Base-by-base conservation (phyloP, 78 protist species). In the Trichosphaerium sp. region DNA sequence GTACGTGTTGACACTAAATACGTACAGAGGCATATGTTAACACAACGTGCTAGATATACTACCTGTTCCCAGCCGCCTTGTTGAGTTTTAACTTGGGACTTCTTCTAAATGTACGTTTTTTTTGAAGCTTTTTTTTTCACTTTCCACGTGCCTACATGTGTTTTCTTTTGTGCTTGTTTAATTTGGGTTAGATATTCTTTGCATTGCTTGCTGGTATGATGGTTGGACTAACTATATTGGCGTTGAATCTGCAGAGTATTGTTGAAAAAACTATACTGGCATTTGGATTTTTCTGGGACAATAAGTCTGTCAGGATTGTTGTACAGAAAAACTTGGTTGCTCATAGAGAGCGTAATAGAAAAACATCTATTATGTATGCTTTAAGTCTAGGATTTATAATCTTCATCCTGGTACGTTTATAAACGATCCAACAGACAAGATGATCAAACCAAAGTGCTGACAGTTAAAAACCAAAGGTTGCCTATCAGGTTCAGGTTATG, bases 321-420 rank as follows among this genome's bases (percentile, higher is more conserved):
- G 61, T 92, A 4, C 7, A 56, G 41, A 92, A 88, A 75, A 93
- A 93, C 51, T 47, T 93, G 5, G 75, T 83, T 1, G 89, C 97
- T 23, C 97, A 93, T 61, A 64, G 92, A n/a, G 14, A 28, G n/a
- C 51, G 96, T 25, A 93, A 93, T 61, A 66, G 97, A 40, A 91
- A 93, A 80, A 92, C 97, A 11, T 77, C 95, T 4, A 12, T 89
- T 48, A 84, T 91, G 91, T 93, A 83, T 59, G 69, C 96, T 15
- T 38, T 83, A 3, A n/a, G n/a, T n/a, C n/a, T n/a, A n/a, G n/a
- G n/a, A n/a, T n/a, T n/a, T n/a, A n/a, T n/a, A n/a, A n/a, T n/a
- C n/a, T n/a, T n/a, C n/a, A n/a, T n/a, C n/a, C n/a, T n/a, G n/a
- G n/a, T n/a, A n/a, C n/a, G n/a, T n/a, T n/a, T n/a, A n/a, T n/a